Evolutionary conservation across 2,329 filamentous ascomycete species (phyloP).

Genomic region (Mariannaea elegans): DNA sequence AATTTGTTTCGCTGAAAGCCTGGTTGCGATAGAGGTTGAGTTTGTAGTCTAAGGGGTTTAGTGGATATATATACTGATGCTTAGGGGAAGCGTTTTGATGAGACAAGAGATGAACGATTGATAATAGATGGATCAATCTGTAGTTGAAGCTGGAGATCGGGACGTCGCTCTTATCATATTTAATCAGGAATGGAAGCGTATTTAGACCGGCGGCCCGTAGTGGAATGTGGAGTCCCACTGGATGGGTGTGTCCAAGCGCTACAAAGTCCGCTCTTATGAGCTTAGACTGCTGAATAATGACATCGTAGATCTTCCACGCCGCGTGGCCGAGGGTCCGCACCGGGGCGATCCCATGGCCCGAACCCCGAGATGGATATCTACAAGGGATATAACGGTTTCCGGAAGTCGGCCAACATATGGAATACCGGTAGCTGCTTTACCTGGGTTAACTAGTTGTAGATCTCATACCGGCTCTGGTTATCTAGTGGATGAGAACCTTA

Average conservation of each 20-base stretch:
- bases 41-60: neutral
- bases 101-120: neutral
- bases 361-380: slow-evolving; percentile 13
- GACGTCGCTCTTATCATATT: neutral
- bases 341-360: slow-evolving; percentile 18
- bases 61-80: neutral
- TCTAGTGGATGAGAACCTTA: too few species aligned
- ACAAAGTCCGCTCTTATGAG: slow-evolving; percentile 11
- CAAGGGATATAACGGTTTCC: neutral
- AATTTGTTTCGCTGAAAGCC: neutral
- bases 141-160: neutral
- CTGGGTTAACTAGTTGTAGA: too few species aligned
- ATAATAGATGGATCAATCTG: neutral
- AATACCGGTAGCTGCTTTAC: too few species aligned
- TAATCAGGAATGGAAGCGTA: neutral
- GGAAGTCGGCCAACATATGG: neutral
- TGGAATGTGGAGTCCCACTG: slow-evolving; percentile 14
- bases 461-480: too few species aligned
- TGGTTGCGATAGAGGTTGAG: neutral
- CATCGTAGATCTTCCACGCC: neutral
- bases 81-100: neutral
- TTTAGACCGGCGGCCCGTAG: neutral
- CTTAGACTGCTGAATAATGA: slow-evolving; percentile 11
- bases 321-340: slow-evolving; percentile 5
- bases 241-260: neutral